Evolutionary conservation across 1,284 basidiomycete species (phyloP), one percentile per base, ranked within the genome.

Genomic region (Violaceomyces palustris): DNA sequence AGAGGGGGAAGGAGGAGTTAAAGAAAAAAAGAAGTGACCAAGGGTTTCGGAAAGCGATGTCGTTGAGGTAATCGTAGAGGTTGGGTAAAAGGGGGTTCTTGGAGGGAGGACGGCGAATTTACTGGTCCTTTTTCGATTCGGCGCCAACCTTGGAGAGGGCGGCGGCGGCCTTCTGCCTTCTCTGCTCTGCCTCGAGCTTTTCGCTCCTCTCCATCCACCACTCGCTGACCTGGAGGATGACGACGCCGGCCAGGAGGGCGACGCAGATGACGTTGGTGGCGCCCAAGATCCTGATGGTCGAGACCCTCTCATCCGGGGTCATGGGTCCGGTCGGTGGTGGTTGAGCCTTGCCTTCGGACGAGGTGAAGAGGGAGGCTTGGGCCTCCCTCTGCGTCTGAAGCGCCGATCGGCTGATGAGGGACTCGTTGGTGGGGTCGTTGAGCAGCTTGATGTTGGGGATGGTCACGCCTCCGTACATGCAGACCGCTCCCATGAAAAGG

Each of bases 391-490:
- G 64, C 15, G 65, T 67, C 2, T 29, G 34, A 29, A 69, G 52
- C n/a, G 62, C 52, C 29, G 59, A 63, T 12, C 46, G 32, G 33
- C 34, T 32, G 17, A 69, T 32, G 15, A 67, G 54, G 32, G 39
- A 35, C n/a, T 39, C 33, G 41, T 72, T 69, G 40, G 39, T 52
- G 5, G 70, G 69, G 31, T 65, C 50, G 9, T 60, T 39, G 18
- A 73, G 53, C 15, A 67, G 52, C 11, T 66, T 60, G 17, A 73
- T 29, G 44, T 68, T 73, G 31, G 70, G 70, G 6, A 70, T 47
- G 4, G 46, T 28, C 15, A 72, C 66, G 10, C 50, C 58, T 10
- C 61, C 48, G 28, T 73, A 73, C 67, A 73, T 72, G 50, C 54
- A 51, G 28, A 72, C 18, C 4, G 62, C 46, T n/a, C 56, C 67